Conservation (phyloP, 2,329 filamentous ascomycete genomes). For the Pleomassaria siparia region DNA sequence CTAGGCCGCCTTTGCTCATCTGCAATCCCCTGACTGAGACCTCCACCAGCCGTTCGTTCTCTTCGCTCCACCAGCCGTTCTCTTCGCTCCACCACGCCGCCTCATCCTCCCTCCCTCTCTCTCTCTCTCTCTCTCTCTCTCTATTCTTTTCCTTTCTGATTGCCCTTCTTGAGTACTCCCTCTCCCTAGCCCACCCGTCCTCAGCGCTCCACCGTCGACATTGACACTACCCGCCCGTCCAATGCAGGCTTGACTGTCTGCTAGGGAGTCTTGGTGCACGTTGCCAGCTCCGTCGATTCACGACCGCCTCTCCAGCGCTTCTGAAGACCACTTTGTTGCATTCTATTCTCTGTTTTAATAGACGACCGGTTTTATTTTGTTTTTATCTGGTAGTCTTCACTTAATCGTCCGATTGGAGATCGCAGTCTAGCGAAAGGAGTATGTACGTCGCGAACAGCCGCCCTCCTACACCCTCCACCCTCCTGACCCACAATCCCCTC, state of each 20-base stretch:
- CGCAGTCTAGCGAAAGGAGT: constrained; percentile 25
- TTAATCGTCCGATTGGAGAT: constrained; percentile 14
- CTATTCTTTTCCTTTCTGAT: constrained; percentile 39
- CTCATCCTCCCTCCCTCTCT: constrained; percentile 14
- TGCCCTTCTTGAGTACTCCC: constrained; percentile 27
- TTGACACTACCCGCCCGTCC: constrained; percentile 26
- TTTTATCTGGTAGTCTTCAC: constrained; percentile 31
- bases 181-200: no score
- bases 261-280: constrained; percentile 44
- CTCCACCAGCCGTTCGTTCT: not conserved
- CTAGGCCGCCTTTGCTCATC: constrained; percentile 4
- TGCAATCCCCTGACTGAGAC: constrained; percentile 6
- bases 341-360: constrained; percentile 45
- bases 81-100: not conserved
- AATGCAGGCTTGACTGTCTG: constrained; percentile 44
- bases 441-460: constrained; percentile 24
- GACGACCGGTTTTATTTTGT: constrained; percentile 23
- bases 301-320: constrained; percentile 40
- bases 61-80: not conserved
- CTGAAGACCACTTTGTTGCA: constrained; percentile 28
- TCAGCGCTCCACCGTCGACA: constrained; percentile 24
- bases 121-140: constrained; percentile 22
- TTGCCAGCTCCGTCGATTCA: constrained; percentile 43
- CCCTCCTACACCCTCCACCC: constrained; percentile 18
- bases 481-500: constrained; percentile 23